phyloP scores from a whole-genome alignment of 2,329 filamentous ascomycete genomes.

The Ascochyta clinopodiicola region DNA sequence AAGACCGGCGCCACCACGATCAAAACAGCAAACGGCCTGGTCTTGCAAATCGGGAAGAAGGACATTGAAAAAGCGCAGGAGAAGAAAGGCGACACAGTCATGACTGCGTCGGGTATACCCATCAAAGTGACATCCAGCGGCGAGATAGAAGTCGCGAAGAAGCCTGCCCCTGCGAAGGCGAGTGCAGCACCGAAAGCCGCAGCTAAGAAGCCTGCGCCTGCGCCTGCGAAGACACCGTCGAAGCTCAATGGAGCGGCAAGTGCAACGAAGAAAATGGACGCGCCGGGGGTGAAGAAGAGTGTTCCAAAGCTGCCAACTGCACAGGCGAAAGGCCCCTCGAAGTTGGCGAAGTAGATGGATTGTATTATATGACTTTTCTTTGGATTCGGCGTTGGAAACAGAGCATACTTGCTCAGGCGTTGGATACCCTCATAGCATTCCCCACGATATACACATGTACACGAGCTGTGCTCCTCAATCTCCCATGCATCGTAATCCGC shows the following conservation, averaged over 20 bases:
- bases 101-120: slow-evolving; percentile 41
- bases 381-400: slow-evolving; percentile 1
- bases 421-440: slow-evolving; percentile 14
- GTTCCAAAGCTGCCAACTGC: neutral
- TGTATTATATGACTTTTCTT: neutral
- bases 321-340: slow-evolving; percentile 3
- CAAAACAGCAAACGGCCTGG: slow-evolving; percentile 38
- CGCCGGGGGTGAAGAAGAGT: neutral
- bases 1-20: slow-evolving; percentile 35
- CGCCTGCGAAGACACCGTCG: slow-evolving; percentile 5
- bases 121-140: slow-evolving; percentile 43
- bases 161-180: slow-evolving; percentile 9
- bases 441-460: too few species aligned
- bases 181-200: slow-evolving; percentile 1
- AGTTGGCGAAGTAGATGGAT: slow-evolving; percentile 8
- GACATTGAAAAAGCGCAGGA: slow-evolving; percentile 42
- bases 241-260: neutral
- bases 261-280: slow-evolving; percentile 7
- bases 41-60: slow-evolving; percentile 40
- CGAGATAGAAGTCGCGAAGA: slow-evolving; percentile 29
- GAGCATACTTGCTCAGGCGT: slow-evolving; percentile 10
- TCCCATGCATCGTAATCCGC: too few species aligned
- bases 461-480: too few species aligned
- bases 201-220: slow-evolving; percentile 12
- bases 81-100: slow-evolving; percentile 33